A percentile compares a stretch with the other conserved stretches of the same genome.
phyloP scores from a whole-genome alignment of 139 green algal genomes.

The Chloropicon primus region DNA sequence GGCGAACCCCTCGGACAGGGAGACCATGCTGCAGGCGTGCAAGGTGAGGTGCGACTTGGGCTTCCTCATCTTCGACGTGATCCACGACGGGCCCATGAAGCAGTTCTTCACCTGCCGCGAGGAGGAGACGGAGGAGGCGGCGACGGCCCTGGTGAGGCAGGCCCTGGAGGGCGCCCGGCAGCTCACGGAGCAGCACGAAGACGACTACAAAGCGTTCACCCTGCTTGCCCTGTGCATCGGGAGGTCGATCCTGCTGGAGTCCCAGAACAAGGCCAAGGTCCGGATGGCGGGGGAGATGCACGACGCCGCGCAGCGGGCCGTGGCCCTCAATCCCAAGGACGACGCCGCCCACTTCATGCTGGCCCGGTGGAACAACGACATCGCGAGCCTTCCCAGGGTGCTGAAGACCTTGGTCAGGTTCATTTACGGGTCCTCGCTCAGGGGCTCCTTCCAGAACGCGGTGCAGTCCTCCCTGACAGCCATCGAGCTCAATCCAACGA shows the following conservation, averaged over 20 bases:
- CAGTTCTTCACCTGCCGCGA: neutral
- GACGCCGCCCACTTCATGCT: neutral
- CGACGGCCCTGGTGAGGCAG: neutral
- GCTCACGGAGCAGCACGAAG: neutral
- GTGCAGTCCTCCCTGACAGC: neutral
- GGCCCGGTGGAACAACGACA: neutral
- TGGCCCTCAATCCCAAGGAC: neutral
- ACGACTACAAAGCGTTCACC: neutral
- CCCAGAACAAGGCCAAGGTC: neutral
- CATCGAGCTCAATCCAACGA: neutral
- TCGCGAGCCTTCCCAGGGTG: neutral
- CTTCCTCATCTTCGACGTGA: neutral
- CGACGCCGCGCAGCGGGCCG: neutral
- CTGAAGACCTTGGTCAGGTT: neutral
- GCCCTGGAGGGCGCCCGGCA: neutral
- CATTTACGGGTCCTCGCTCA: neutral
- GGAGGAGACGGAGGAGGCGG: neutral
- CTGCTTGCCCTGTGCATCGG: neutral
- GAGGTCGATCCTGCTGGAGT: neutral
- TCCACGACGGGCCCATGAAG: neutral
- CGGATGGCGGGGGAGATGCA: neutral
- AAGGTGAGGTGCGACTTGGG: neutral
- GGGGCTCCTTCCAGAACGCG: neutral
- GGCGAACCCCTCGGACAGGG: neutral
- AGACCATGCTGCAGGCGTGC: neutral